These are phyloP conservation scores for Mucor velutinosus DNA, from an alignment of 371 early-diverging fungal genomes.

Conservation along the genomic window DNA sequence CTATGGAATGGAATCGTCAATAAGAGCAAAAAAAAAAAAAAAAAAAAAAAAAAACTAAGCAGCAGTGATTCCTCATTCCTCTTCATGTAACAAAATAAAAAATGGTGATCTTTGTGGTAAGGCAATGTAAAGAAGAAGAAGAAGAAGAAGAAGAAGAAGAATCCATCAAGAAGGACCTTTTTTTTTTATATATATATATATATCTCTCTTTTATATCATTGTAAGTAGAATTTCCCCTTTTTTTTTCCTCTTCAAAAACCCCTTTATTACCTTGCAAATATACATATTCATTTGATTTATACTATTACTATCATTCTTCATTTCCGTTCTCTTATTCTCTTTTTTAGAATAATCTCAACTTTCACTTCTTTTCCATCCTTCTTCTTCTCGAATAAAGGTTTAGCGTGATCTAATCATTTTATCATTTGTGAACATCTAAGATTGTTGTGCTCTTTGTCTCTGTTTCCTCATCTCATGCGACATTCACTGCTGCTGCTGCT, in stretches of 20 bases:
- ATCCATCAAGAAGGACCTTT: constrained; percentile 1
- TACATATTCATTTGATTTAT: constrained; percentile 1
- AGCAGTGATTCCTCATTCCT: constrained; percentile 5
- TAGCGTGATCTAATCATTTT: constrained; percentile 9
- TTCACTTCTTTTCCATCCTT: constrained; percentile 4
- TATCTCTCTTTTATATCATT: neutral
- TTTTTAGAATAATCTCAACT: neutral
- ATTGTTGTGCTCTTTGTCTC: neutral
- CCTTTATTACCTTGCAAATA: neutral
- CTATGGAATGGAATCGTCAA: constrained; percentile 29
- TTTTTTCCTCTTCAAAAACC: too few species aligned
- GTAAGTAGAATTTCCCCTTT: neutral
- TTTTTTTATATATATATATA: constrained; percentile 4
- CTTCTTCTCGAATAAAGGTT: constrained; percentile 4
- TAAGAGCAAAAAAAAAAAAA: neutral
- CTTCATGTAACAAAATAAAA: constrained; percentile 11
- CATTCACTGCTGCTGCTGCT: neutral
- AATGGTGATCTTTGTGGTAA: neutral
- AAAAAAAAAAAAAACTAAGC: neutral
- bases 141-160: constrained; percentile 5
- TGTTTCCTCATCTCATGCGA: neutral
- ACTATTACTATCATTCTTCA: neutral
- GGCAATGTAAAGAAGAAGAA: constrained; percentile 3
- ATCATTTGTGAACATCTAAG: too few species aligned
- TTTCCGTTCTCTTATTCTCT: neutral